phyloP scores from a whole-genome alignment of 2,329 filamentous ascomycete genomes.

The Fusarium ramigenum region DNA sequence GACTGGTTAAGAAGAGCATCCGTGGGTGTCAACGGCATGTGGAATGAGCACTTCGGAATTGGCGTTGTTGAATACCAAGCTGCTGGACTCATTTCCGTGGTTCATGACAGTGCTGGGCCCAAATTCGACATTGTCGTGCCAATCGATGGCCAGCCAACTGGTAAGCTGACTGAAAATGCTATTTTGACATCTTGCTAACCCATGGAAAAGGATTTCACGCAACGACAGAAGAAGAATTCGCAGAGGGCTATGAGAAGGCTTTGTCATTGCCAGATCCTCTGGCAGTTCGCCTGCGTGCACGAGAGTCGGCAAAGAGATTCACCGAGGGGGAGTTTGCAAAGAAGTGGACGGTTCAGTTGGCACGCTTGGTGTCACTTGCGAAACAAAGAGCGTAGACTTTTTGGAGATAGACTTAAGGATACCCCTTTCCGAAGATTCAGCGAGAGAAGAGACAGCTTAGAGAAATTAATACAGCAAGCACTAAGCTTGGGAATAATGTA shows the following conservation, averaged over 20 bases:
- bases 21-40: conserved; percentile 97
- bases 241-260: conserved; percentile 80
- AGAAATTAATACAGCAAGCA: conserved; percentile 20
- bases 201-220: conserved; percentile 78
- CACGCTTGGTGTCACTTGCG: conserved; percentile 68
- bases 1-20: conserved; percentile 79
- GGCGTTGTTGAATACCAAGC: conserved; percentile 98
- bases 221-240: conserved; percentile 80
- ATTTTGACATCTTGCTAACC: neutral
- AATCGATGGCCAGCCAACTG: conserved; percentile 80
- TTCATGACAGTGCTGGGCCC: conserved; percentile 92
- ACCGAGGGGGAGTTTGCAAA: conserved; percentile 85
- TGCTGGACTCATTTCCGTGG: conserved; percentile 89
- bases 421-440: conserved; percentile 42
- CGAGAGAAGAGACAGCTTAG: conserved; percentile 20
- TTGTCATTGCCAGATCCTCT: conserved; percentile 76
- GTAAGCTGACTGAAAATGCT: conserved; percentile 55
- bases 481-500: neutral
- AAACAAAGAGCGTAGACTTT: conserved; percentile 35
- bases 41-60: conserved; percentile 99
- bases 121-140: conserved; percentile 92
- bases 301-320: conserved; percentile 83
- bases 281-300: conserved; percentile 78
- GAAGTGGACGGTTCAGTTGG: conserved; percentile 81
- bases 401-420: conserved; percentile 49